phyloP scores from a whole-genome alignment of 1,284 basidiomycete genomes.

The Leccinum subrobustum region DNA sequence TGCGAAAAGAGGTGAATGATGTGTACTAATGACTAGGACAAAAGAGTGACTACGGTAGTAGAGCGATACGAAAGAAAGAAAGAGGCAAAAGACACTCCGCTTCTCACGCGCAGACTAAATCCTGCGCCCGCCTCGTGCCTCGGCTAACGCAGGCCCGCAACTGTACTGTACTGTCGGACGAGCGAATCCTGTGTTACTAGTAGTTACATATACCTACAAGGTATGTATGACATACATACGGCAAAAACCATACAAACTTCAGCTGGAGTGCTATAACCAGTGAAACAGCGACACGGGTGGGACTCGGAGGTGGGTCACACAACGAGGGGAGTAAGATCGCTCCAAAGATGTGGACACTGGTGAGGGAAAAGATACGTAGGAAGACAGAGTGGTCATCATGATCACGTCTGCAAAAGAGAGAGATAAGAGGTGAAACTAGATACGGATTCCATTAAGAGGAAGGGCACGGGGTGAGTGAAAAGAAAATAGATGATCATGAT shows the following conservation, averaged over 20 bases:
- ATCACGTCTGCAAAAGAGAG: neutral
- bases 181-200: neutral
- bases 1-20: too few relatives aligned
- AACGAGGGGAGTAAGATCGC: neutral
- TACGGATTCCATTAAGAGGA: conserved; percentile 4
- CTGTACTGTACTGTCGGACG: neutral
- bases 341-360: neutral
- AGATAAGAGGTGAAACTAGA: neutral
- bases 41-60: too few relatives aligned
- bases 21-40: too few relatives aligned
- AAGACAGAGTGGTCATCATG: neutral
- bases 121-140: too few relatives aligned
- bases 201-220: neutral
- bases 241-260: neutral
- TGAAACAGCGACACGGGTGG: neutral
- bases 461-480: neutral
- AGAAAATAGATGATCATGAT: neutral
- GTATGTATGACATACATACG: neutral
- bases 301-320: neutral
- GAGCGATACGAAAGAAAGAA: too few relatives aligned
- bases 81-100: too few relatives aligned
- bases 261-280: neutral
- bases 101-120: too few relatives aligned
- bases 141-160: too few relatives aligned
- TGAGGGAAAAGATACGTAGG: neutral